Evolutionary conservation across 2,329 filamentous ascomycete genomes (phyloP).

Genomic region (Biscogniauxia mediterranea): DNA sequence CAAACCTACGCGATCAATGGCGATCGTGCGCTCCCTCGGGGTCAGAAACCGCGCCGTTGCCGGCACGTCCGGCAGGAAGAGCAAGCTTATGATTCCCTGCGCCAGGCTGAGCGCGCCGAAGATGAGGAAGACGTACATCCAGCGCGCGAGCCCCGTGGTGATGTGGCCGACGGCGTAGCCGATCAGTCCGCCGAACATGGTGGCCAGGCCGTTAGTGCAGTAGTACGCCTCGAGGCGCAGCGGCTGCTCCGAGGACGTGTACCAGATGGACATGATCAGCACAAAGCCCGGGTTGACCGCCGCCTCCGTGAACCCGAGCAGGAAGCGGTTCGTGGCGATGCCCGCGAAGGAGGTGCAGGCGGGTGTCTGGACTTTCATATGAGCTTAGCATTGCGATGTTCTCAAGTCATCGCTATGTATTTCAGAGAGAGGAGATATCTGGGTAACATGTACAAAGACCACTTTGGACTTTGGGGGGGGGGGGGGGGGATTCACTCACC

Average conservation of each 20-base stretch:
- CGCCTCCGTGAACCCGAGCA: conserved; percentile 57
- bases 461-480: background rate
- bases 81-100: conserved; percentile 57
- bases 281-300: conserved; percentile 52
- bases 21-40: conserved; percentile 53
- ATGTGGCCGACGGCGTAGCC: conserved; percentile 62
- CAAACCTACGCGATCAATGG: conserved; percentile 42
- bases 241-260: conserved; percentile 45
- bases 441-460: no score
- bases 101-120: conserved; percentile 53
- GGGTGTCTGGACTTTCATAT: conserved; percentile 32
- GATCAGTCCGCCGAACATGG: conserved; percentile 59
- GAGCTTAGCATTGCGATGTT: conserved; percentile 2
- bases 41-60: conserved; percentile 61
- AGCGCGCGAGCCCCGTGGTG: conserved; percentile 31
- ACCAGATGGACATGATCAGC: conserved; percentile 37
- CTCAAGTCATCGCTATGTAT: background rate
- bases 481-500: conserved; percentile 6
- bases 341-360: conserved; percentile 54
- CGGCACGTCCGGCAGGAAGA: conserved; percentile 60
- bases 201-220: conserved; percentile 58
- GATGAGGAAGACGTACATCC: conserved; percentile 52
- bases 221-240: conserved; percentile 55
- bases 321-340: conserved; percentile 54
- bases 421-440: background rate